Percentiles rank a stretch among this genome's conserved stretches.
Conservation (phyloP, 192 early-diverging fungal genomes). For the Coemansia brasiliensis region DNA sequence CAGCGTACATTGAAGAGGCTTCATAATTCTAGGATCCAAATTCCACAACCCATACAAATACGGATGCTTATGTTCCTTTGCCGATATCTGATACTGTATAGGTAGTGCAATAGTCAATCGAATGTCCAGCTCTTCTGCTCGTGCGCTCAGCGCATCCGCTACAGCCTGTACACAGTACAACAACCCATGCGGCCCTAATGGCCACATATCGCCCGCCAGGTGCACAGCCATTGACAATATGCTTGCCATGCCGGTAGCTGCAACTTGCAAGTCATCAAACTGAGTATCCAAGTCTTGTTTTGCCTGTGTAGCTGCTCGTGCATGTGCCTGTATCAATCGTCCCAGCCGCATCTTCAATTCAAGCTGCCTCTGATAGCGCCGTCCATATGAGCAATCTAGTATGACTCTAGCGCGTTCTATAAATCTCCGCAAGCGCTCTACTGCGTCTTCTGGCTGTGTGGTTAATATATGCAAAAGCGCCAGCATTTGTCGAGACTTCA, state of each 20-base stretch:
- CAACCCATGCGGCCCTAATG: background rate
- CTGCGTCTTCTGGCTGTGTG: no score
- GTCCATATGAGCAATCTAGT: no score
- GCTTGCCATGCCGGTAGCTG: constrained; percentile 24
- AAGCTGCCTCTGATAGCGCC: no score
- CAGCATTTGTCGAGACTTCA: no score
- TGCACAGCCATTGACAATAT: constrained; percentile 27
- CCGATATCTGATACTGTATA: constrained; percentile 1
- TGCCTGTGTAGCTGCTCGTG: constrained; percentile 11
- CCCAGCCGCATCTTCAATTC: constrained; percentile 10
- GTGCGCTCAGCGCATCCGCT: constrained; percentile 33
- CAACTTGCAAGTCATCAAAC: constrained; percentile 24
- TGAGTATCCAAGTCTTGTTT: background rate
- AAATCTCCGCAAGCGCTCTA: no score
- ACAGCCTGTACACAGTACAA: constrained; percentile 34
- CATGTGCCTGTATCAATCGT: constrained; percentile 28
- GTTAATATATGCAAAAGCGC: no score
- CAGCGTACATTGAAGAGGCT: constrained; percentile 23
- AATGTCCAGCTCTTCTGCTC: constrained; percentile 31
- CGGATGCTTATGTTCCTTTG: constrained; percentile 1
- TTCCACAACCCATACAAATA: constrained; percentile 21
- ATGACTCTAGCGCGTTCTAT: no score
- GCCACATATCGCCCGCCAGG: background rate
- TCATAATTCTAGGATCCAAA: constrained; percentile 1
- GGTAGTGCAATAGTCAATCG: constrained; percentile 27